Percentiles rank a stretch among this genome's conserved stretches.
These are phyloP conservation scores for Penicillium arizonense DNA, from an alignment of 495 filamentous ascomycete genomes.

Conservation along the genomic window DNA sequence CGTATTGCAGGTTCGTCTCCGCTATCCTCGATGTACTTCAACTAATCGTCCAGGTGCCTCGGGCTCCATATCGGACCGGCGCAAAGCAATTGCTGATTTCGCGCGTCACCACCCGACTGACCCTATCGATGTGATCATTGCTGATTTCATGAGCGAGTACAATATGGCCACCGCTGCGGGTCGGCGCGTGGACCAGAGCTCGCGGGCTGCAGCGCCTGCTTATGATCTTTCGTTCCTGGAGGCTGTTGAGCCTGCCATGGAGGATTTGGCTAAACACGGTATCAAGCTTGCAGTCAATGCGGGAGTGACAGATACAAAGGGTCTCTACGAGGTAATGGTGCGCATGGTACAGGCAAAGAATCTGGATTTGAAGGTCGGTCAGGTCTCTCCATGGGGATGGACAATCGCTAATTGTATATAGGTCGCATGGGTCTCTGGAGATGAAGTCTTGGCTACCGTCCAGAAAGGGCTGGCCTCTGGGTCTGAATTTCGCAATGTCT, in stretches of 20 bases:
- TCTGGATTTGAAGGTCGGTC: conserved; percentile 40
- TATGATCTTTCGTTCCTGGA: conserved; percentile 56
- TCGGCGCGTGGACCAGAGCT: conserved; percentile 34
- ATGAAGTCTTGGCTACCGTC: conserved; percentile 50
- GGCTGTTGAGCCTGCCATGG: conserved; percentile 50
- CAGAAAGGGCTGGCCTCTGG: conserved; percentile 33
- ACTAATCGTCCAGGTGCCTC: conserved; percentile 35
- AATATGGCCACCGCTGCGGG: conserved; percentile 51
- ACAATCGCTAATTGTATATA: conserved; percentile 2
- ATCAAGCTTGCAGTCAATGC: conserved; percentile 62
- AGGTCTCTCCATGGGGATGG: not conserved
- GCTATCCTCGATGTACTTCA: not conserved
- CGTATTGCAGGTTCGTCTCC: conserved; percentile 19
- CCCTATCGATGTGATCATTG: conserved; percentile 55
- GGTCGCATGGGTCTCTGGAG: conserved; percentile 51
- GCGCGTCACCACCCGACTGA: conserved; percentile 43
- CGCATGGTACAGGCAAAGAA: conserved; percentile 42
- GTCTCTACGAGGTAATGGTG: conserved; percentile 43
- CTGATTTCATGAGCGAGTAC: conserved; percentile 58
- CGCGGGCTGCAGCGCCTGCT: conserved; percentile 23
- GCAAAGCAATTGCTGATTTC: conserved; percentile 53
- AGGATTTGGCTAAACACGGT: conserved; percentile 45
- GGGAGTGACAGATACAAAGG: conserved; percentile 50
- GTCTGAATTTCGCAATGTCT: conserved; percentile 48
- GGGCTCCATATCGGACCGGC: conserved; percentile 55